Percentiles rank a stretch among this genome's conserved stretches.
phyloP scores from a whole-genome alignment of 164 flowering plant species.

The Houttuynia cordata region DNA sequence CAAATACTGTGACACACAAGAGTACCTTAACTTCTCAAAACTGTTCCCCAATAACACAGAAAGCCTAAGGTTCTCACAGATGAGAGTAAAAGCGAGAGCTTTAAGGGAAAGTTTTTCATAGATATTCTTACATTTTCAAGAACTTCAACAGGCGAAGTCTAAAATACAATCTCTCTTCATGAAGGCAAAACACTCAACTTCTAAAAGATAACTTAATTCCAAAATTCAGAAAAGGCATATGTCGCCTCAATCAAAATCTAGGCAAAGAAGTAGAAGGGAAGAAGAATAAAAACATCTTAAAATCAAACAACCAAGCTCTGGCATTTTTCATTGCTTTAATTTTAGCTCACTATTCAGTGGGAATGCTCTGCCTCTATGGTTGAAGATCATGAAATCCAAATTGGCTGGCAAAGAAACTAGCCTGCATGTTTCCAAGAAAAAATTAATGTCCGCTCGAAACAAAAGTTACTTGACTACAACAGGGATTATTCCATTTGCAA shows the following conservation, averaged over 20 bases:
- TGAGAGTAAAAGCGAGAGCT: too few relatives aligned
- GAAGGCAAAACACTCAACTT: not conserved
- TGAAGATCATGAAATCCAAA: conserved; percentile 89
- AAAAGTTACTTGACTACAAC: too few relatives aligned
- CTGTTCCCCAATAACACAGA: too few relatives aligned
- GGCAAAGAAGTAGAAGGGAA: not conserved
- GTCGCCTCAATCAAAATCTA: not conserved
- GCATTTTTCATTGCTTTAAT: conserved; percentile 16
- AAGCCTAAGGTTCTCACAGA: too few relatives aligned
- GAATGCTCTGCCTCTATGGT: conserved; percentile 71
- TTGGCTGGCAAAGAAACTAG: conserved; percentile 68
- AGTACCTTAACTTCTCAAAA: too few relatives aligned
- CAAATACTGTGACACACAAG: too few relatives aligned
- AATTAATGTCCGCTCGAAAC: too few relatives aligned
- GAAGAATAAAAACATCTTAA: not conserved
- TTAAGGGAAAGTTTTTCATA: too few relatives aligned
- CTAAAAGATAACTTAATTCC: not conserved
- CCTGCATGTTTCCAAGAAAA: conserved; percentile 35
- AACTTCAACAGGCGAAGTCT: too few relatives aligned
- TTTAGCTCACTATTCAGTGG: conserved; percentile 31
- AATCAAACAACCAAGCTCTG: not conserved
- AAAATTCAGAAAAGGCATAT: too few relatives aligned
- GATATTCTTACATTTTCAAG: too few relatives aligned
- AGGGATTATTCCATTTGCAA: too few relatives aligned
- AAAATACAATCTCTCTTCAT: not conserved